A percentile compares a stretch with the other conserved stretches of the same genome.
Evolutionary conservation across 129 eudicot species (phyloP).

Genomic region (Artemisia tridentata): DNA sequence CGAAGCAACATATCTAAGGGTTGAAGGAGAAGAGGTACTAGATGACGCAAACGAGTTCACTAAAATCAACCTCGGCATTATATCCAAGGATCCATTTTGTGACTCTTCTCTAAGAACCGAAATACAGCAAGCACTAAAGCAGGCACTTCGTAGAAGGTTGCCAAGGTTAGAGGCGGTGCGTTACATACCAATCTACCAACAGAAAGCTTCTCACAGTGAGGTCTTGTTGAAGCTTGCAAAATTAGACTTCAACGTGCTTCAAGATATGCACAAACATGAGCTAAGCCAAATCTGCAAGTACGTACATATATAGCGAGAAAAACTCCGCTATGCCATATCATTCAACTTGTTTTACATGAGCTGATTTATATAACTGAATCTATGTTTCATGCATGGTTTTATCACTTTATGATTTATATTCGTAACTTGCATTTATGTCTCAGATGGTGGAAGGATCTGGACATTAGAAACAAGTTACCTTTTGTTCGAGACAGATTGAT

Average conservation of each 20-base stretch:
- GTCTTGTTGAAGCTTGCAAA: no score
- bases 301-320: background rate
- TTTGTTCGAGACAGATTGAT: background rate
- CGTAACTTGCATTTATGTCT: background rate
- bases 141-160: background rate
- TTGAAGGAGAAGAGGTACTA: slow-evolving; percentile 27
- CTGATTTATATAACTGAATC: no score
- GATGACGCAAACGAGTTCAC: slow-evolving; percentile 34
- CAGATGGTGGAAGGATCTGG: slow-evolving; percentile 5
- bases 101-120: no score
- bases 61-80: background rate
- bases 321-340: no score
- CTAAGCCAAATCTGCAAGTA: background rate
- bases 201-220: background rate
- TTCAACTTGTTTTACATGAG: no score
- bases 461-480: background rate
- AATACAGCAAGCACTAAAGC: background rate
- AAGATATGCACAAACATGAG: background rate
- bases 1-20: no score
- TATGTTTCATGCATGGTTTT: no score
- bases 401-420: no score
- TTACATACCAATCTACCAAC: background rate
- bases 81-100: background rate
- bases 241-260: background rate
- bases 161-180: background rate